Evolutionary conservation across 371 early-diverging fungal species (phyloP).

Genomic region (Cokeromyces recurvatus): DNA sequence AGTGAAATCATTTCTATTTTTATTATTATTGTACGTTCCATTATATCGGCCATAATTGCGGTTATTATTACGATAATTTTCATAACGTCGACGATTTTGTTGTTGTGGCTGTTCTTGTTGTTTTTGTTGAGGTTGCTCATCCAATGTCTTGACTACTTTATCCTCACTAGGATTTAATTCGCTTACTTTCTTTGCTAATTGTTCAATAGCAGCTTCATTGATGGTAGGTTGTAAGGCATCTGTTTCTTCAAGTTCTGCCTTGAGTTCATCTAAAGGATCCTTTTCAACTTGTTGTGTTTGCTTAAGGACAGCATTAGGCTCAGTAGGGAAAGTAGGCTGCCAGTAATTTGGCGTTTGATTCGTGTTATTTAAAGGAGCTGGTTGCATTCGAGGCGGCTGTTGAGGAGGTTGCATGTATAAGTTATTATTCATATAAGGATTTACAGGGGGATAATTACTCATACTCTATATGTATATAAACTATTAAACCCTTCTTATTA

Average conservation of each 20-base stretch:
- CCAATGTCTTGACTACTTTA: background rate
- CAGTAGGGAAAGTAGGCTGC: constrained; percentile 5
- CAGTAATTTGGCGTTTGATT: constrained; percentile 17
- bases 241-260: constrained; percentile 18
- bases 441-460: constrained; percentile 36
- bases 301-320: constrained; percentile 1
- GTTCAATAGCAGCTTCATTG: constrained; percentile 47
- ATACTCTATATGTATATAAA: constrained; percentile 27
- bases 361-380: constrained; percentile 25
- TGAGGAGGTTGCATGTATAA: constrained; percentile 17
- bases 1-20: constrained; percentile 36
- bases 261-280: constrained; percentile 21
- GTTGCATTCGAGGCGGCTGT: constrained; percentile 10
- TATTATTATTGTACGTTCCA: constrained; percentile 24
- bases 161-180: constrained; percentile 37
- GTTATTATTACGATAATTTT: constrained; percentile 25
- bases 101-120: constrained; percentile 3
- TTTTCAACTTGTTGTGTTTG: constrained; percentile 12
- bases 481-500: no score
- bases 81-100: constrained; percentile 9
- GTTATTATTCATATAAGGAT: constrained; percentile 26
- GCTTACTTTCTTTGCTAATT: constrained; percentile 55
- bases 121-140: constrained; percentile 2
- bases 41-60: constrained; percentile 26
- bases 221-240: constrained; percentile 29